Conservation (phyloP, 2,329 filamentous ascomycete genomes). For the Alternaria alternata region DNA sequence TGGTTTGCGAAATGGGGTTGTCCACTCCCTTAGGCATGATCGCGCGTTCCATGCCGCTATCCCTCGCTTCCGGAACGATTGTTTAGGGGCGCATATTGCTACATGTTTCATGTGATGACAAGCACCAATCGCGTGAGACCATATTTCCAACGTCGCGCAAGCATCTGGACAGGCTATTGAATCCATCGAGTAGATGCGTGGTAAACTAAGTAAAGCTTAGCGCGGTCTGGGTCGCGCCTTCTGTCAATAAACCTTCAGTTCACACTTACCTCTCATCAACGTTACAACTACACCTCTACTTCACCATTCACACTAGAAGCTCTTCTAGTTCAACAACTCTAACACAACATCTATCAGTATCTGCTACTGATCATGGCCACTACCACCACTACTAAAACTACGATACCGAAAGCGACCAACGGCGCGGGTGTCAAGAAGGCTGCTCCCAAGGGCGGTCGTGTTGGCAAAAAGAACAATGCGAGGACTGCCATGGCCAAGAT, state of each 20-base stretch:
- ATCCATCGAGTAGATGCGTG: slow-evolving; percentile 13
- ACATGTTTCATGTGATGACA: slow-evolving; percentile 19
- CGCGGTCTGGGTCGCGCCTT: slow-evolving; percentile 16
- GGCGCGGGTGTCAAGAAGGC: slow-evolving; percentile 42
- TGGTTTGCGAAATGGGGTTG: background rate
- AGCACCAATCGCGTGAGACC: slow-evolving; percentile 19
- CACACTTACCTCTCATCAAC: slow-evolving; percentile 13
- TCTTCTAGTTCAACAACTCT: background rate
- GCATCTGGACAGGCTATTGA: slow-evolving; percentile 13
- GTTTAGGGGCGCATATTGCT: slow-evolving; percentile 17
- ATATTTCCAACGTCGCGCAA: slow-evolving; percentile 10
- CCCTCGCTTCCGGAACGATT: slow-evolving; percentile 10
- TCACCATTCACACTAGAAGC: background rate
- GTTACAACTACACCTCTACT: slow-evolving; percentile 10
- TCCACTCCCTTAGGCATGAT: background rate
- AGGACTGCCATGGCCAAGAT: slow-evolving; percentile 45
- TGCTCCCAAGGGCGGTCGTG: slow-evolving; percentile 22
- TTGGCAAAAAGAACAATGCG: slow-evolving; percentile 36
- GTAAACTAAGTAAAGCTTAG: slow-evolving; percentile 14
- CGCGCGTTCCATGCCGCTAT: slow-evolving; percentile 6
- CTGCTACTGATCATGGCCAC: slow-evolving; percentile 33
- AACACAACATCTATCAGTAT: slow-evolving; percentile 1
- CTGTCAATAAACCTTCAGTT: slow-evolving; percentile 26
- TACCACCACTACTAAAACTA: slow-evolving; percentile 32
- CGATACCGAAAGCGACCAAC: slow-evolving; percentile 33